A percentile compares a stretch with the other conserved stretches of the same genome.
phyloP scores from a whole-genome alignment of 169 alveolate species.

The Plasmodium fragile region DNA sequence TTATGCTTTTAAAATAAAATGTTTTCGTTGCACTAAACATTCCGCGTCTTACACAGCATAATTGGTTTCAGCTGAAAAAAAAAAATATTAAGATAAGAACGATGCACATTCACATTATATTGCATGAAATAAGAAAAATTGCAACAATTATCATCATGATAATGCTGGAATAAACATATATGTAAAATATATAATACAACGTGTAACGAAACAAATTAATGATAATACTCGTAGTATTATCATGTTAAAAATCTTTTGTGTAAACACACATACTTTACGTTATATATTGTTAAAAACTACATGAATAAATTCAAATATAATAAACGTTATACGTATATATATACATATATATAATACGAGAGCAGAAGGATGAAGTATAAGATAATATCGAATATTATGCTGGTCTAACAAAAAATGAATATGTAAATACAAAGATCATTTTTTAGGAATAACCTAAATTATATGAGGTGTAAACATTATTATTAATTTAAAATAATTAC shows the following conservation, averaged over 20 bases:
- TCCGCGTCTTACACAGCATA: not conserved
- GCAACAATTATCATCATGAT: not conserved
- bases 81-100: not conserved
- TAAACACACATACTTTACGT: not conserved
- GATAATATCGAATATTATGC: not conserved
- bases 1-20: not conserved
- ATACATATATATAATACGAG: not conserved
- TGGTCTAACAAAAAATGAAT: not conserved
- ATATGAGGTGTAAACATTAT: not conserved
- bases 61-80: not conserved
- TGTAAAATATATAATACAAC: not conserved
- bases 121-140: not conserved
- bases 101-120: not conserved
- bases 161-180: not conserved
- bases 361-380: not conserved
- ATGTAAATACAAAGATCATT: too few relatives aligned
- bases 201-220: not conserved
- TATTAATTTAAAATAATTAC: not conserved
- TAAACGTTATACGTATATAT: too few relatives aligned
- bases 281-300: not conserved
- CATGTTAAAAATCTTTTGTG: not conserved
- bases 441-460: not conserved
- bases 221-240: not conserved
- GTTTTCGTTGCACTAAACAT: not conserved
- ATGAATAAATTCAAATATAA: too few relatives aligned